These are phyloP conservation scores for Yamadazyma atlantica DNA, from an alignment of 1,139 yeast species.

Conservation along the genomic window DNA sequence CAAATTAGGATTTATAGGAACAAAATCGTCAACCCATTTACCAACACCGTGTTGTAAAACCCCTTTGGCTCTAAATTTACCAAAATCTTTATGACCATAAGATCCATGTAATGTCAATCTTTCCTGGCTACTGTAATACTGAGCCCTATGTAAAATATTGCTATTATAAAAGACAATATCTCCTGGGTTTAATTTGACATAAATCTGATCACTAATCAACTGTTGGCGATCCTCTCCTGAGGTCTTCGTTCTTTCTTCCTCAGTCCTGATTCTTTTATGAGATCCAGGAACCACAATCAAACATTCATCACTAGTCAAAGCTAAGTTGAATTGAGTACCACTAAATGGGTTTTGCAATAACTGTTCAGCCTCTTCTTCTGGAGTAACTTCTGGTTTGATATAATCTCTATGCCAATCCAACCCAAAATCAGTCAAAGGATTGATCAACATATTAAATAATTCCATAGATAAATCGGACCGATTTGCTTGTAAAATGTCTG, in stretches of 20 bases:
- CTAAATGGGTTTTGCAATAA: slow-evolving; percentile 43
- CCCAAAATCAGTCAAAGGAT: slow-evolving; percentile 55
- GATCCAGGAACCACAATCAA: slow-evolving; percentile 54
- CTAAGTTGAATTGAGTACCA: slow-evolving; percentile 57
- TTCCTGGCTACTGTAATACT: slow-evolving; percentile 39
- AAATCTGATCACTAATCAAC: slow-evolving; percentile 39
- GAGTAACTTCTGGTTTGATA: slow-evolving; percentile 49
- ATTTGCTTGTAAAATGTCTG: slow-evolving; percentile 46
- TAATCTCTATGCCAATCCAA: slow-evolving; percentile 60
- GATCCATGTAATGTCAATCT: slow-evolving; percentile 56
- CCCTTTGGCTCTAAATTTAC: slow-evolving; percentile 49
- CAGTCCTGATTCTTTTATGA: slow-evolving; percentile 48
- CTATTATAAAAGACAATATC: slow-evolving; percentile 56
- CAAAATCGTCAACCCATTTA: slow-evolving; percentile 46
- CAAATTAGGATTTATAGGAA: slow-evolving; percentile 38
- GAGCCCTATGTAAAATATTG: slow-evolving; percentile 54
- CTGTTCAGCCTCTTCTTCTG: slow-evolving; percentile 46
- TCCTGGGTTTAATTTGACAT: slow-evolving; percentile 50
- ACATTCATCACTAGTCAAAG: slow-evolving; percentile 50
- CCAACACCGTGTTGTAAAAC: slow-evolving; percentile 57
- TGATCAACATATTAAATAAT: slow-evolving; percentile 55
- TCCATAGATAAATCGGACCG: slow-evolving; percentile 46
- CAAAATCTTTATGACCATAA: slow-evolving; percentile 48
- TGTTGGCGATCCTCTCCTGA: slow-evolving; percentile 33
- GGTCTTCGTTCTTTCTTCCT: slow-evolving; percentile 47